Evolutionary conservation across 2,329 filamentous ascomycete species (phyloP).

Genomic region (Pseudopithomyces maydicus): DNA sequence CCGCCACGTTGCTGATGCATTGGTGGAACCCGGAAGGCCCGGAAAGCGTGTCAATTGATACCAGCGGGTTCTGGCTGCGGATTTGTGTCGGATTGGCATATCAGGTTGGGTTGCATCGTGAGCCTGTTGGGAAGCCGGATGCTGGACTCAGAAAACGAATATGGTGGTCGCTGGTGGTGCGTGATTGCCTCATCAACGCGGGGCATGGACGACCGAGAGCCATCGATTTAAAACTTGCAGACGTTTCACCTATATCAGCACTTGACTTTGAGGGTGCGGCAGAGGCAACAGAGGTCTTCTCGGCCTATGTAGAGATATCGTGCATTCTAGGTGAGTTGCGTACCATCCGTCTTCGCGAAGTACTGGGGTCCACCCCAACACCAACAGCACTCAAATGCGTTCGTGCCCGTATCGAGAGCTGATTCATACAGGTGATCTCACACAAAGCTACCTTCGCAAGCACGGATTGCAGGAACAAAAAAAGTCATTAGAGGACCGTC

Average conservation of each 20-base stretch:
- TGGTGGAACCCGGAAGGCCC: conserved; percentile 53
- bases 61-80: conserved; percentile 52
- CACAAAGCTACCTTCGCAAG: conserved; percentile 46
- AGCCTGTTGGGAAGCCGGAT: conserved; percentile 43
- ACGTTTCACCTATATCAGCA: conserved; percentile 44
- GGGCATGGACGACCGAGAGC: conserved; percentile 49
- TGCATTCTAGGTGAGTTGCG: conserved; percentile 37
- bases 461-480: conserved; percentile 37
- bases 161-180: conserved; percentile 52
- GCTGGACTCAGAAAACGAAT: conserved; percentile 45
- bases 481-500: conserved; percentile 43
- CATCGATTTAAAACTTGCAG: conserved; percentile 47
- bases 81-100: conserved; percentile 50
- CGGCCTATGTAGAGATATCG: conserved; percentile 47
- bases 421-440: conserved; percentile 39
- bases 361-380: too few species aligned
- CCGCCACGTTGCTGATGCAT: conserved; percentile 46
- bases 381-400: too few species aligned
- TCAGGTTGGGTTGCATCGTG: conserved; percentile 52
- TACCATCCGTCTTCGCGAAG: too few species aligned
- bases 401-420: not conserved
- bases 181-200: conserved; percentile 49
- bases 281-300: conserved; percentile 42
- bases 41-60: conserved; percentile 49
- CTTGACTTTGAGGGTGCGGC: conserved; percentile 42